Conservation (phyloP, 768 basidiomycete species). For the Mycena latifolia region DNA sequence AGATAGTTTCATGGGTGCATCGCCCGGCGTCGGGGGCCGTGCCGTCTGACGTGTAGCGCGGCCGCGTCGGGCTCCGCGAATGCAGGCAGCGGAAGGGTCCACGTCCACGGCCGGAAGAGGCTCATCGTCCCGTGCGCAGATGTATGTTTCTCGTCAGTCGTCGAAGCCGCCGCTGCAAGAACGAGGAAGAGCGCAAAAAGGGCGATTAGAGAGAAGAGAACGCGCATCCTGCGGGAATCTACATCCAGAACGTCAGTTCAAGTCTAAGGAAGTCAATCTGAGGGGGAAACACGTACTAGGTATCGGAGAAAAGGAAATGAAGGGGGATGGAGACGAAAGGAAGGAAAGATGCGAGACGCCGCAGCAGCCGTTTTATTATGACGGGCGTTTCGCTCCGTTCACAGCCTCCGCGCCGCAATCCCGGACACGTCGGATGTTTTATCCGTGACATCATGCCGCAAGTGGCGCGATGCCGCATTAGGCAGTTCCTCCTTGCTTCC, state of each 20-base stretch:
- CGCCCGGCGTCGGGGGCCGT: constrained; percentile 24
- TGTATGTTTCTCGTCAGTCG: not conserved
- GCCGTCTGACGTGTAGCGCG: constrained; percentile 14
- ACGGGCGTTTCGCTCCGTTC: not conserved
- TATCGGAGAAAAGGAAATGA: constrained; percentile 1
- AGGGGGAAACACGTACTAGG: not conserved
- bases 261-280: not conserved
- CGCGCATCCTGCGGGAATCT: constrained; percentile 17
- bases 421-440: not conserved
- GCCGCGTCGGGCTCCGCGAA: not conserved
- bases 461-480: too few relatives aligned
- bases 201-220: constrained; percentile 12
- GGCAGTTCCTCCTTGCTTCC: too few relatives aligned
- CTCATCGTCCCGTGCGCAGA: not conserved
- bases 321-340: not conserved
- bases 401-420: constrained; percentile 5
- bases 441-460: not conserved
- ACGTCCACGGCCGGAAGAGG: constrained; percentile 30
- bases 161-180: not conserved
- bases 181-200: constrained; percentile 19
- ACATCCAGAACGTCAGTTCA: not conserved
- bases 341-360: not conserved
- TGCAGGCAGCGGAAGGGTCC: constrained; percentile 3
- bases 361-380: not conserved
- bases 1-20: constrained; percentile 12